These are phyloP conservation scores for Rubus parviflorus DNA, from an alignment of 306 rosid species.

Conservation along the genomic window DNA sequence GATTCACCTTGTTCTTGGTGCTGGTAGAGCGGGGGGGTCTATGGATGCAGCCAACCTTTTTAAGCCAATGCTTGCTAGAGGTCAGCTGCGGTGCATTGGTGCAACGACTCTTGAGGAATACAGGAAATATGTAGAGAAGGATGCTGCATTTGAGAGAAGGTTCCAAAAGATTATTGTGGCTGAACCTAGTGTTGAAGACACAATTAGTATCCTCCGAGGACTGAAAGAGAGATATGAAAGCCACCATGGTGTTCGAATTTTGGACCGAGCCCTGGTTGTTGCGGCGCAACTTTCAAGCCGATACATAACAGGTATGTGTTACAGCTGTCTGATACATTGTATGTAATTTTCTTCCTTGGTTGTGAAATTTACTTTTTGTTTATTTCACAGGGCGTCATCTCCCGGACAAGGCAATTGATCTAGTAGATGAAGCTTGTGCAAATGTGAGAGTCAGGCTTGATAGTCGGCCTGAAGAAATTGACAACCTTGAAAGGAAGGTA, in stretches of 20 bases:
- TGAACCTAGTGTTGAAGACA: conserved; percentile 78
- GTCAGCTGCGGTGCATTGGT: no score
- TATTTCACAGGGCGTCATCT: conserved; percentile 75
- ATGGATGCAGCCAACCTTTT: conserved; percentile 93
- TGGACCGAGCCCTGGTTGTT: conserved; percentile 71
- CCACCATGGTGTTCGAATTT: conserved; percentile 86
- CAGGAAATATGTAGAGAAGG: conserved; percentile 47
- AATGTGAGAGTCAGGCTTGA: conserved; percentile 85
- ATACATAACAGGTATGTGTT: conserved; percentile 65
- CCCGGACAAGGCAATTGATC: conserved; percentile 91
- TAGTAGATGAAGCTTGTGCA: conserved; percentile 88
- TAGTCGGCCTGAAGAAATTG: conserved; percentile 88
- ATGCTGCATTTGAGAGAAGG: conserved; percentile 92
- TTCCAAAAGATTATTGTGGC: conserved; percentile 93
- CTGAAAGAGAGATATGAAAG: conserved; percentile 81
- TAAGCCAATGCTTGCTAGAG: conserved; percentile 38
- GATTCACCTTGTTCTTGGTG: conserved; percentile 87
- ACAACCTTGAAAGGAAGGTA: conserved; percentile 67
- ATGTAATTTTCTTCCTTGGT: no score
- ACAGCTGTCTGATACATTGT: no score
- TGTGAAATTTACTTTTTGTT: not conserved
- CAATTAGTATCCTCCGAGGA: conserved; percentile 85
- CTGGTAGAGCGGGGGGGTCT: conserved; percentile 83
- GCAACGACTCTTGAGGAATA: no score
- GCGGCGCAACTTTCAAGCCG: conserved; percentile 93